Evolutionary conservation across 208 protist genomes (phyloP), one percentile per base, ranked within the genome.

Genomic region (Herpetomonas tarakana): DNA sequence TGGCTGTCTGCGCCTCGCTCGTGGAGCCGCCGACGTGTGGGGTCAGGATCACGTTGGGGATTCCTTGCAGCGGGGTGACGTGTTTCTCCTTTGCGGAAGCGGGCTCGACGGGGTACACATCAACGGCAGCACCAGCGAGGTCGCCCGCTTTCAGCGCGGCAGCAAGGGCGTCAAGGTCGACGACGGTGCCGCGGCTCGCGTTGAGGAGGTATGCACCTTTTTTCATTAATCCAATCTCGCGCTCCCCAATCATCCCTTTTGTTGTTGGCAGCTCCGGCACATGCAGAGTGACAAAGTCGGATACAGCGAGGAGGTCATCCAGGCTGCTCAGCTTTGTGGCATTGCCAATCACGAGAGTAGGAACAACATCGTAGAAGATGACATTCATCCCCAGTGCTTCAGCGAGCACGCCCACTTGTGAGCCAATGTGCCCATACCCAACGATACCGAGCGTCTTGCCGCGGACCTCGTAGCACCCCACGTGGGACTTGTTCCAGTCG

Each of bases 11-110:
- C 9, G 94, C 94, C 62, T 98, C 94, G 35, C 86, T 74, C 0
- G 96, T 98, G 2, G 83, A 96, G 7, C 96, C 96, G 18, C 91
- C 94, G 46, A 98, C 92, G 68, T 98, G 96, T 16, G 95, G 94
- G 7, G 93, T 97, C 21, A 98, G 71, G 65, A 98, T 94, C 11
- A 93, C 93, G 51, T 98, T 98, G n/a, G 82, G 76, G 53, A 92
- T 87, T 19, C 80, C 79, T 53, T 89, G 86, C 14, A 98, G 74
- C 4, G 78, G 79, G 1, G 76, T 89, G 19, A 59, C 65, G 47
- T 87, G 53, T n/a, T 57, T 29, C 56, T 83, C 77, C 47, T 71
- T 72, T 25, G 77, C 62, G 18, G 55, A 63, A 12, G 63, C 74
- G 18, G 96, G 95, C 60, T 98, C 97, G 27, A 52, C 74, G 22